phyloP scores from a whole-genome alignment of 139 green algal species.

The Closterium sp. region DNA sequence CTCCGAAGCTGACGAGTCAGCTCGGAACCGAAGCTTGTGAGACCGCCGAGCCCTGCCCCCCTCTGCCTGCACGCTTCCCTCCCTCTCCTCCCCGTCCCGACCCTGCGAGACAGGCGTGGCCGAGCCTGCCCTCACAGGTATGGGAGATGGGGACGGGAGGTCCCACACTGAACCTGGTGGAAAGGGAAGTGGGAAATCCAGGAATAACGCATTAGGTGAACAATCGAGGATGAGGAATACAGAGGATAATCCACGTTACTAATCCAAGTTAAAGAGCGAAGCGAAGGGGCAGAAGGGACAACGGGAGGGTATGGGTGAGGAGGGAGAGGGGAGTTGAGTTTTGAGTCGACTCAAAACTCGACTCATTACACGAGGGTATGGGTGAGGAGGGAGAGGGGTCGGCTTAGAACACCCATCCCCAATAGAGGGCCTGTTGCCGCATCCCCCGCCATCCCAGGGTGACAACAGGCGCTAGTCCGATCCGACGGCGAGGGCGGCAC shows the following conservation, averaged over 20 bases:
- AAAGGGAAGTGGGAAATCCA: not conserved
- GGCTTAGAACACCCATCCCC: not conserved
- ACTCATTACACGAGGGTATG: too few relatives aligned
- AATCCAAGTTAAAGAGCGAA: too few relatives aligned
- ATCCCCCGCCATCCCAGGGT: conserved; percentile 27
- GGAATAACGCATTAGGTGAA: not conserved
- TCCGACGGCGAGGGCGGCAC: conserved; percentile 29
- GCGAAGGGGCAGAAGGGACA: too few relatives aligned
- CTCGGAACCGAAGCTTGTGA: conserved; percentile 25
- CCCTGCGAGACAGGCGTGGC: not conserved
- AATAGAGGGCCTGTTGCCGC: not conserved
- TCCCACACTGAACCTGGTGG: conserved; percentile 16
- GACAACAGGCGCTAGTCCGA: conserved; percentile 31
- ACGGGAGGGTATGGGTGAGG: not conserved
- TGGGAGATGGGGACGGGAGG: conserved; percentile 25
- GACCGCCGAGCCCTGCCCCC: not conserved
- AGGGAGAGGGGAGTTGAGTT: not conserved
- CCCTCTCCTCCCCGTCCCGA: not conserved
- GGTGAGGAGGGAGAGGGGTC: not conserved
- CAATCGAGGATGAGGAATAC: not conserved
- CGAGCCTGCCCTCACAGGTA: conserved; percentile 19
- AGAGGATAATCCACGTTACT: not conserved
- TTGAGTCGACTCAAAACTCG: too few relatives aligned
- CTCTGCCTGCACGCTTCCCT: not conserved
- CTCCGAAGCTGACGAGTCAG: conserved; percentile 47